Percentiles rank a stretch among this genome's conserved stretches.
Conservation (phyloP, 106 monocot species). For the Dendrobium catenatum region DNA sequence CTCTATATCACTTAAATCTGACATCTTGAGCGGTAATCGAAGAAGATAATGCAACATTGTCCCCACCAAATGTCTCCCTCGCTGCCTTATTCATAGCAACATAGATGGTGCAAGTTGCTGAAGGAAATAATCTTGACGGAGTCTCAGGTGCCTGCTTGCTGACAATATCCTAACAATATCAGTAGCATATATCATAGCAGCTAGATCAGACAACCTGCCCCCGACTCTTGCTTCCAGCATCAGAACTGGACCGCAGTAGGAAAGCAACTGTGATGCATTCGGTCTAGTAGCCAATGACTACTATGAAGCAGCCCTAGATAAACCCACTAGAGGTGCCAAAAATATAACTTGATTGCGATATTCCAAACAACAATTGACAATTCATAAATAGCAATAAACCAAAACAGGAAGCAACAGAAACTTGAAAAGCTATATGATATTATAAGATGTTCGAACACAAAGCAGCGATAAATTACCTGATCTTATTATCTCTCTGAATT, state of each 20-base stretch:
- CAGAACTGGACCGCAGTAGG: neutral
- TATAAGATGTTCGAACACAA: neutral
- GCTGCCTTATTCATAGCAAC: too few relatives aligned
- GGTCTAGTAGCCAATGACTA: neutral
- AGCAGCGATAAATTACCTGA: constrained; percentile 25
- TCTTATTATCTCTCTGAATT: constrained; percentile 32
- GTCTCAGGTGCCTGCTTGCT: too few relatives aligned
- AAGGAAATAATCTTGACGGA: too few relatives aligned
- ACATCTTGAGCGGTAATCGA: too few relatives aligned
- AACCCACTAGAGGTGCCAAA: neutral
- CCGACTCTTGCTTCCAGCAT: neutral
- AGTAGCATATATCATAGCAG: neutral
- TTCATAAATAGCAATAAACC: neutral
- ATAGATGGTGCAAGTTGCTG: too few relatives aligned
- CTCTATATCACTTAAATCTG: too few relatives aligned
- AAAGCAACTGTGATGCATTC: neutral
- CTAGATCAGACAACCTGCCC: too few relatives aligned
- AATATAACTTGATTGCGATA: neutral
- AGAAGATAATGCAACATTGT: too few relatives aligned
- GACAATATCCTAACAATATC: too few relatives aligned
- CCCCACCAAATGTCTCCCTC: too few relatives aligned
- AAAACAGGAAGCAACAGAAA: neutral
- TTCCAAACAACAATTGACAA: neutral
- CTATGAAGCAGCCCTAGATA: neutral
- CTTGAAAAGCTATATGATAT: neutral